Evolutionary conservation across 148 eudicot genomes (phyloP).

Genomic region (Pouteria glomerata): DNA sequence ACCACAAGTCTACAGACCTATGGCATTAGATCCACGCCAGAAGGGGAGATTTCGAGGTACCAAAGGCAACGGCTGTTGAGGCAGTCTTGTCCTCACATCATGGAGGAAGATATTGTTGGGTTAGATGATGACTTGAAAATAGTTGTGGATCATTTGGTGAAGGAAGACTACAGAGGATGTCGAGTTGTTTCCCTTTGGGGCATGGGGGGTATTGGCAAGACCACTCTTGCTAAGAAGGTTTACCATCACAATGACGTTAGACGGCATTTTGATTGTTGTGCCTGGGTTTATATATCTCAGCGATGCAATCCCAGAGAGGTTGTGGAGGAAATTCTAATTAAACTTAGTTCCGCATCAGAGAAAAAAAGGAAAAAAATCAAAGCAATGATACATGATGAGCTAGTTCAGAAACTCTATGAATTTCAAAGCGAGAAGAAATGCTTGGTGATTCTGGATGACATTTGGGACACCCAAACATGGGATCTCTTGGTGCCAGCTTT

Average conservation of each 20-base stretch:
- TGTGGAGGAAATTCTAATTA: background rate
- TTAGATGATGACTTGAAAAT: too few species aligned
- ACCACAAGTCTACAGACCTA: background rate
- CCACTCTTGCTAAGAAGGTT: too few species aligned
- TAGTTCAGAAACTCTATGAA: background rate
- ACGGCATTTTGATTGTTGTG: background rate
- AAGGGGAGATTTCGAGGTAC: background rate
- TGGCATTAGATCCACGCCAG: background rate
- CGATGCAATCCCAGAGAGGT: background rate
- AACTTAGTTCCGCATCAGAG: background rate
- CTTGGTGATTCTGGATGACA: too few species aligned
- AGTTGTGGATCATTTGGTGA: too few species aligned
- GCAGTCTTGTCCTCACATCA: background rate
- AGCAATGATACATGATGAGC: background rate
- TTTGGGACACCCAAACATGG: constrained; percentile 31
- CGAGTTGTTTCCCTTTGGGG: constrained; percentile 8
- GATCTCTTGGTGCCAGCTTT: constrained; percentile 21
- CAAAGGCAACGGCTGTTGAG: background rate
- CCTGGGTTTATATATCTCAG: too few species aligned
- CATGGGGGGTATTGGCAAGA: too few species aligned
- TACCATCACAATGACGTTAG: too few species aligned
- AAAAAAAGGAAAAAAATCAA: background rate
- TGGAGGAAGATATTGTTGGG: too few species aligned
- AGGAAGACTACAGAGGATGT: background rate
- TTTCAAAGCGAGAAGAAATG: constrained; percentile 20